Base-by-base conservation (phyloP, 495 filamentous ascomycete genomes). In the Clohesyomyces aquaticus region DNA sequence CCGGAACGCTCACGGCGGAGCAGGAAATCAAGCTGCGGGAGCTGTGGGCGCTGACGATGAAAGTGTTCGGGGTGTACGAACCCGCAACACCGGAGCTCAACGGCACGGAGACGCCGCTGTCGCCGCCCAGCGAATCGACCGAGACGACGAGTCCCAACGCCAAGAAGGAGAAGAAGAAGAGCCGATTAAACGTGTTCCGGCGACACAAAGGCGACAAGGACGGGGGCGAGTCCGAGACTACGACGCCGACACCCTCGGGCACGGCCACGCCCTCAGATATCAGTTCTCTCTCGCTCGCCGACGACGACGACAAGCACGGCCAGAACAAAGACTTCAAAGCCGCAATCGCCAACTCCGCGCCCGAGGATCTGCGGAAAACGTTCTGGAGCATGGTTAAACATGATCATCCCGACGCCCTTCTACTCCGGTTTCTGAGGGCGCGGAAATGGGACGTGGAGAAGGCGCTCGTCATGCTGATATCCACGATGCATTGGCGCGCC, bases 381-480 rank as follows among this genome's bases (percentile, higher is more conserved):
- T 91, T 97, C 76, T 98, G 94, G 94, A 83, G 80, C 60, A 96
- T 98, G 94, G 85, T 93, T 32, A 98, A 98, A 78, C 88, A 91
- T 67, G 95, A 98, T 73, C 83, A 97, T 74, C 94, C 94, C 1
- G 94, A 98, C 74, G 87, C 83, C 8, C 80, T 98, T 25, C 79
- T 96, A 12, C 79, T 98, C 55, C 86, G 94, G 26, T 98, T 97
- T 76, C 78, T 98, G 58, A 83, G 94, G 42, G 94, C 94, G 9
- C 83, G 94, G 35, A 98, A 98, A 76, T 98, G 94, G 94, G 90
- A 98, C 72, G 85, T 96, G 27, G 88, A 96, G 48, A 91, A 90
- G 68, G 93, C 94, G 18, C 80, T 98, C 14, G 83, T 97, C 61
- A 98, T 98, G 94, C 73, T 96, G 74, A 83, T 98, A 35, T 89